A percentile compares a stretch with the other conserved stretches of the same genome.
phyloP scores from a whole-genome alignment of 2,329 filamentous ascomycete species.

The Pseudogymnoascus sp. region DNA sequence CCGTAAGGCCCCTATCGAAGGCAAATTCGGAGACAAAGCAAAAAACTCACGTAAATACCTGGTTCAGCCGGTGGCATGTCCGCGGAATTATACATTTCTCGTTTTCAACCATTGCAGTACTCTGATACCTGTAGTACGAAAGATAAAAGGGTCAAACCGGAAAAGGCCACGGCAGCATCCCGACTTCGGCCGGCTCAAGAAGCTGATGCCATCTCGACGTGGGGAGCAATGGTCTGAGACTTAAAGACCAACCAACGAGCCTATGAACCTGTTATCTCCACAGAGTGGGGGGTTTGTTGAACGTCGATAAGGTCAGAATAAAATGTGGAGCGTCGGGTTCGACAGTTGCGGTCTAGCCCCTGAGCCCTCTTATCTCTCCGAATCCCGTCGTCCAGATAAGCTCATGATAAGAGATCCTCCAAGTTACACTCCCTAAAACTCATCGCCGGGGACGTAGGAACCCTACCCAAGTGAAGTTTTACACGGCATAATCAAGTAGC shows the following conservation, averaged over 20 bases:
- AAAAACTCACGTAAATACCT: slow-evolving; percentile 1
- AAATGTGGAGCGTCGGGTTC: slow-evolving; percentile 1
- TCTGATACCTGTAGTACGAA: neutral
- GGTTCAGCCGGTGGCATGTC: neutral
- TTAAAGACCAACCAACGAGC: neutral
- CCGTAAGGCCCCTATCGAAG: neutral
- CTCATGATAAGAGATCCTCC: slow-evolving; percentile 1
- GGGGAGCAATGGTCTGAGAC: neutral
- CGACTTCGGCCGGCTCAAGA: neutral
- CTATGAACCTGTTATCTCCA: neutral
- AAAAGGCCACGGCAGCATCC: neutral
- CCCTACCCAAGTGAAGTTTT: neutral
- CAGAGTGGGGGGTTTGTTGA: neutral
- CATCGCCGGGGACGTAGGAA: neutral
- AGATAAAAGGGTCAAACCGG: neutral
- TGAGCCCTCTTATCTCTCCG: neutral
- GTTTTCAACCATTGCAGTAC: neutral
- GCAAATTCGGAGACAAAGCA: neutral
- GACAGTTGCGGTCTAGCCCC: neutral
- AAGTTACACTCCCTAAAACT: neutral
- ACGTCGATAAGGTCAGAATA: neutral
- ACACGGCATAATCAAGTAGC: neutral
- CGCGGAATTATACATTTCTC: slow-evolving; percentile 8
- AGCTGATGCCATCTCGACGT: neutral
- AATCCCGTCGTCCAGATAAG: slow-evolving; percentile 3